These are phyloP conservation scores for Rugonectria rugulosa DNA, from an alignment of 2,329 filamentous ascomycete species.

Conservation along the genomic window DNA sequence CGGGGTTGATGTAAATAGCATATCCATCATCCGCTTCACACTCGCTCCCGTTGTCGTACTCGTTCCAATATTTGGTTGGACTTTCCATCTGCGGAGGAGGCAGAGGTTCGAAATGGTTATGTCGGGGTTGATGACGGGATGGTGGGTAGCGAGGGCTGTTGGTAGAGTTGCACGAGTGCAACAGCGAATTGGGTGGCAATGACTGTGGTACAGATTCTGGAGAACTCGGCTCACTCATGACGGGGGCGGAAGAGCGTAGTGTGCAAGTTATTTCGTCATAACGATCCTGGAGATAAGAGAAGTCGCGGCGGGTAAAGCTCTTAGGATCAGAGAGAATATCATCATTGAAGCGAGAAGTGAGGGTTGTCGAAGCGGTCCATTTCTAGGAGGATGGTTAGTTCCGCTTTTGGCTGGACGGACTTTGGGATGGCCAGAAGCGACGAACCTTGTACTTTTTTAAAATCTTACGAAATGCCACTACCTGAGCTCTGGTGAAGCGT, in stretches of 20 bases:
- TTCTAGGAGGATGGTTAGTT: constrained; percentile 57
- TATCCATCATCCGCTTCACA: constrained; percentile 66
- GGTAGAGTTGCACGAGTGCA: constrained; percentile 16
- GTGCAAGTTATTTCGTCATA: constrained; percentile 59
- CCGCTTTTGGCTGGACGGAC: not conserved
- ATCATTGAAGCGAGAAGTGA: constrained; percentile 71
- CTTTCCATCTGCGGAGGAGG: constrained; percentile 40
- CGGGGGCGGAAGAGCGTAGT: constrained; percentile 55
- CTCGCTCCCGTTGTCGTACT: constrained; percentile 85
- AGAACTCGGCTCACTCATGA: constrained; percentile 50
- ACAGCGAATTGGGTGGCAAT: constrained; percentile 18
- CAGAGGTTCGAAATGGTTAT: constrained; percentile 38
- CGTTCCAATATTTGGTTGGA: constrained; percentile 76
- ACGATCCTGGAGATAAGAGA: constrained; percentile 58
- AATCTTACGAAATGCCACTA: constrained; percentile 81
- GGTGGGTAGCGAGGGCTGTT: constrained; percentile 38
- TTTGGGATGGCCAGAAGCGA: constrained; percentile 1
- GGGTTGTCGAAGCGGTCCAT: constrained; percentile 77
- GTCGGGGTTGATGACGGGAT: constrained; percentile 30
- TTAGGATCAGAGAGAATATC: constrained; percentile 71
- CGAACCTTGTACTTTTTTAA: constrained; percentile 78
- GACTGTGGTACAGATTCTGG: constrained; percentile 39
- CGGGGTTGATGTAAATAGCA: constrained; percentile 77
- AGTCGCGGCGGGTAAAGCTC: constrained; percentile 75
- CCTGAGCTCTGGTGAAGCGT: constrained; percentile 77